Evolutionary conservation across 78 protist species (phyloP).

Genomic region (Protostelium mycophagum): DNA sequence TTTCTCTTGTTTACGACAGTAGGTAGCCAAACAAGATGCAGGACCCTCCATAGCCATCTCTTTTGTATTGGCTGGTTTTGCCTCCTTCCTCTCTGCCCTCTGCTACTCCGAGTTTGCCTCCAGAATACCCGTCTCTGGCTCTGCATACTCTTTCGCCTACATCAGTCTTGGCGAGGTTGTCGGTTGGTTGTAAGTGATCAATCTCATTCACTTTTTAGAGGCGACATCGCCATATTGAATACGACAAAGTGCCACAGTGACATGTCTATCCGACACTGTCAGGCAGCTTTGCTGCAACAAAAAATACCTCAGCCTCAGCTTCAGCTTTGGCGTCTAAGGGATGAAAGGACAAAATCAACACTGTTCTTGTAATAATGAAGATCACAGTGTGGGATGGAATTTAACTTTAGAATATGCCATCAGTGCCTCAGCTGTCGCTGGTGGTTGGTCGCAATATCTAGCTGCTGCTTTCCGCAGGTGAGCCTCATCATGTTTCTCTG

Average conservation of each 20-base stretch:
- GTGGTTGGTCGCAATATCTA: slow-evolving; percentile 64
- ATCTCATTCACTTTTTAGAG: slow-evolving; percentile 10
- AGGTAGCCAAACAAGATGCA: slow-evolving; percentile 39
- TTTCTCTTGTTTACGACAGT: no score
- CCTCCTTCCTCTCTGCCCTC: slow-evolving; percentile 46
- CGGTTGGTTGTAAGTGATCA: slow-evolving; percentile 36
- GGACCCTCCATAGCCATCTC: slow-evolving; percentile 71
- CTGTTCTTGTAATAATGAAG: neutral
- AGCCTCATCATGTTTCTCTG: no score
- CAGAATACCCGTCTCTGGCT: slow-evolving; percentile 53
- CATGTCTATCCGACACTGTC: no score
- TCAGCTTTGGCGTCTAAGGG: no score
- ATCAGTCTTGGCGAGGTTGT: slow-evolving; percentile 49
- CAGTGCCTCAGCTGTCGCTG: slow-evolving; percentile 62
- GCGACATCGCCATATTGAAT: no score
- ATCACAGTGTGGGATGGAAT: slow-evolving; percentile 25
- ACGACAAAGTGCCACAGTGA: no score
- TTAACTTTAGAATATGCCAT: slow-evolving; percentile 61
- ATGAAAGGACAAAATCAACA: no score
- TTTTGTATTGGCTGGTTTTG: slow-evolving; percentile 38
- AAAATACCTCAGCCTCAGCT: no score
- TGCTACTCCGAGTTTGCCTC: slow-evolving; percentile 67
- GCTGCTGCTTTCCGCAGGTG: neutral
- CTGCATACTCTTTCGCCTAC: slow-evolving; percentile 67
- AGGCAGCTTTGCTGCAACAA: no score